Evolutionary conservation across 306 rosid genomes (phyloP), one percentile per base, ranked within the genome.

Genomic region (Parietaria judaica): DNA sequence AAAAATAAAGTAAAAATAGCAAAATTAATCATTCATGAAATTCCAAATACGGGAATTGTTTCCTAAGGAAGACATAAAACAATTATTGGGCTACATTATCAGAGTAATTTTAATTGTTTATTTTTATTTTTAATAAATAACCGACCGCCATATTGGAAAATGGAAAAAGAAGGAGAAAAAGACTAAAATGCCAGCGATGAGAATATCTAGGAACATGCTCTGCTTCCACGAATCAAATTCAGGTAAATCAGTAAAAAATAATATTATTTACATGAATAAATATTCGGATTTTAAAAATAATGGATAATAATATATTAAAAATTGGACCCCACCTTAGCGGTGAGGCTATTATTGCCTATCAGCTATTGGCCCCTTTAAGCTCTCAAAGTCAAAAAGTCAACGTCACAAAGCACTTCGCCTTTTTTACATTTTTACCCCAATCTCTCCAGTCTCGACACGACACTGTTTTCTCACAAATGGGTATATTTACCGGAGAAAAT

Each of bases 151-250:
- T 38, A 61, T 46, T 47, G 41, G 36, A 48, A 61, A 46, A 61
- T 13, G 37, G 66, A 61, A 55, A 13, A 61, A 45, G 10, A 61
- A 12, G 4, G 6, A 41, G 51, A 10, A 11, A 61, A 61, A 23
- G 31, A 23, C 31, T 23, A 23, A 23, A 47, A 61, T 6, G 66
- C 31, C 55, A 47, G 55, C 66, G 1, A 47, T 61, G 66, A 54
- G 23, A 46, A 47, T 61, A 61, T 61, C 66, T 46, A 61, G 64
- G 51, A 60, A 60, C 64, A 45, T 44, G 52, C 64, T 43, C 64
- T 60, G 52, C 39, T 60, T 59, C 51, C 44, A 49, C 9, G 14
- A 10, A 11, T 60, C 64, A 15, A 4, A 38, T 59, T 59, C 65
- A 61, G 37, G 47, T 56, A 8, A 6, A 4, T 36, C 7, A 15